Percentiles rank a stretch among this genome's conserved stretches.
Evolutionary conservation across 169 alveolate genomes (phyloP).

Genomic region (Babesia bovis): DNA sequence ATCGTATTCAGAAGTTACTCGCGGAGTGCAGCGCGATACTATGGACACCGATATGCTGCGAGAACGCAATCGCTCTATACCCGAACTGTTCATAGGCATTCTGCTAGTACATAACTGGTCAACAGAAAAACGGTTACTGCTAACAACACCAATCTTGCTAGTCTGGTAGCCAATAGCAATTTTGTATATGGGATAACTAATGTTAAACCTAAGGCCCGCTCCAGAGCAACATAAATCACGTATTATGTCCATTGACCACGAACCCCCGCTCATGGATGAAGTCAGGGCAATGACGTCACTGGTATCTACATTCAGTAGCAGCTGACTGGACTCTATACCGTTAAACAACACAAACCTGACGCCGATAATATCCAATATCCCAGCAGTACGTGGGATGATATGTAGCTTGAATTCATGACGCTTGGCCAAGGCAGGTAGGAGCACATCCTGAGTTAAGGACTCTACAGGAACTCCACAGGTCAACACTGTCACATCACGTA

Average conservation of each 20-base stretch:
- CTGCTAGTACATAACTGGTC: conserved; percentile 7
- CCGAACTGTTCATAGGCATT: neutral
- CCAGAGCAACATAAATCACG: neutral
- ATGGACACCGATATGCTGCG: neutral
- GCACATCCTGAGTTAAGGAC: neutral
- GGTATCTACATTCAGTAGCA: neutral
- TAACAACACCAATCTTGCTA: neutral
- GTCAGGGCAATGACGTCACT: neutral
- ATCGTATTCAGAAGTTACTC: neutral
- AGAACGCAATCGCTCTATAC: neutral
- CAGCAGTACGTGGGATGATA: conserved; percentile 1
- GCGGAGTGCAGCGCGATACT: neutral
- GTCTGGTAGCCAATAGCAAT: conserved; percentile 6
- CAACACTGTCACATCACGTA: conserved; percentile 15
- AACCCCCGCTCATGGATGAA: neutral
- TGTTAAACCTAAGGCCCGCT: neutral
- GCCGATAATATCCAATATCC: conserved; percentile 20
- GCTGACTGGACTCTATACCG: conserved; percentile 4
- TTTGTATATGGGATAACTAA: conserved; percentile 1
- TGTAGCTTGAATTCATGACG: neutral
- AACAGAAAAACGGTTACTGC: neutral
- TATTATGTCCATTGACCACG: neutral
- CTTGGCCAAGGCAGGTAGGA: conserved; percentile 5
- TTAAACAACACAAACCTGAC: conserved; percentile 14
- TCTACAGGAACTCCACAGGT: conserved; percentile 24